A percentile compares a stretch with the other conserved stretches of the same genome.
Conservation (phyloP, 208 protist species). For the Endotrypanum monterogeii region DNA sequence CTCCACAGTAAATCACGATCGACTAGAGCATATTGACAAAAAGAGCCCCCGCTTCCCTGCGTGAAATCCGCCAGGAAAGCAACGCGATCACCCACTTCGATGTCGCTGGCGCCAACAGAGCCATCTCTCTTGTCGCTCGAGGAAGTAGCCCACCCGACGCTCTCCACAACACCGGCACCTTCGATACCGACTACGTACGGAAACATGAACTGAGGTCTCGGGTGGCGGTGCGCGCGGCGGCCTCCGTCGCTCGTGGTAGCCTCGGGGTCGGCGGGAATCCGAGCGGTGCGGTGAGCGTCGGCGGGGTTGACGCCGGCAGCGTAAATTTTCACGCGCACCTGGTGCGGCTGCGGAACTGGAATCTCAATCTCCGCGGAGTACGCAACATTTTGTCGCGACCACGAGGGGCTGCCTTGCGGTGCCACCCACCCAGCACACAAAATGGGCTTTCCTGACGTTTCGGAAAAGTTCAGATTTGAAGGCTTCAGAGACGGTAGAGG, state of each 20-base stretch:
- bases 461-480: constrained; percentile 21
- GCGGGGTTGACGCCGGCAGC: constrained; percentile 66
- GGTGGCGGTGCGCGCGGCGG: constrained; percentile 22
- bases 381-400: constrained; percentile 34
- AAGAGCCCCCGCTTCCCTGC: constrained; percentile 44
- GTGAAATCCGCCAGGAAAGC: constrained; percentile 59
- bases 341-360: constrained; percentile 40
- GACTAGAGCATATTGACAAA: constrained; percentile 73
- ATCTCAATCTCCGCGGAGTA: constrained; percentile 46
- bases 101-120: constrained; percentile 10
- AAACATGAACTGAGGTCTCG: constrained; percentile 35
- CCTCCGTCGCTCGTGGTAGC: constrained; percentile 4
- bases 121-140: not conserved
- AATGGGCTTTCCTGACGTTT: constrained; percentile 32
- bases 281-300: constrained; percentile 47
- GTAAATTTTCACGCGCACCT: constrained; percentile 72
- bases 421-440: constrained; percentile 44
- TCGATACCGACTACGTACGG: constrained; percentile 69
- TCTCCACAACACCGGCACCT: constrained; percentile 73
- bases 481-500: constrained; percentile 31
- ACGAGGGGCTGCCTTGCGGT: constrained; percentile 11
- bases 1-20: constrained; percentile 48
- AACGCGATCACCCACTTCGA: constrained; percentile 66
- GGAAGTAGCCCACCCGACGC: constrained; percentile 47
- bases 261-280: not conserved